Base-by-base conservation (phyloP, 1,139 yeast genomes). In the Yamadazyma sp. region DNA sequence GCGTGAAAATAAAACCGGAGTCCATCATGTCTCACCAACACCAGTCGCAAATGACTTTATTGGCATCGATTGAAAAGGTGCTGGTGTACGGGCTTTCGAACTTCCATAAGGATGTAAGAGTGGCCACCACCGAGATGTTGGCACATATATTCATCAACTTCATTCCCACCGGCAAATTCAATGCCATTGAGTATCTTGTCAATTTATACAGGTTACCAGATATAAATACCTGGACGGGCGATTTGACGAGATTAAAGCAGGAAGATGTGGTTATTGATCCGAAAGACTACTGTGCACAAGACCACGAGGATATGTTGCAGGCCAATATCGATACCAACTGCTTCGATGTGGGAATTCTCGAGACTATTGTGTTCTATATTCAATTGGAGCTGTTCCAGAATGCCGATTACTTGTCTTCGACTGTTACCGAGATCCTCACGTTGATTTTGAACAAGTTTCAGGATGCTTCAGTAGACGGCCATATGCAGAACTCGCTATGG, bases 371-470 rank as follows among this genome's bases (percentile, higher is more conserved):
- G 2, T 54, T 67, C 24, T 70, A 67, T 46, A 50, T 68, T 27
- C 76, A 71, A 47, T 53, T 72, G 22, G 72, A 69, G 44, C 73
- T 65, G 45, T 65, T 70, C 39, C 76, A 70, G 45, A 61, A 67
- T 39, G 52, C 63, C 0, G 74, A 69, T 21, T 71, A 49, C 39
- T 55, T 70, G 29, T 51, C 73, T 0, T 32, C 42, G 3, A 65
- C 64, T 31, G 45, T 70, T 25, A 45, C 54, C 1, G 35, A 29
- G 2, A 61, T 70, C 24, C 43, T 72, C 22, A 72, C 67, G 34
- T 35, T 43, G 2, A 55, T 69, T 3, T 54, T 72, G 22, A 42
- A 40, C 24, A 67, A 64, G 40, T 69, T 71, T 42, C 25, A 39
- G 2, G 12, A 15, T 7, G 15, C 33, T 3, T 15, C 37, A 8